A percentile compares a stretch with the other conserved stretches of the same genome.
Evolutionary conservation across 495 filamentous ascomycete species (phyloP).

Genomic region (Aspergillus cristatus): DNA sequence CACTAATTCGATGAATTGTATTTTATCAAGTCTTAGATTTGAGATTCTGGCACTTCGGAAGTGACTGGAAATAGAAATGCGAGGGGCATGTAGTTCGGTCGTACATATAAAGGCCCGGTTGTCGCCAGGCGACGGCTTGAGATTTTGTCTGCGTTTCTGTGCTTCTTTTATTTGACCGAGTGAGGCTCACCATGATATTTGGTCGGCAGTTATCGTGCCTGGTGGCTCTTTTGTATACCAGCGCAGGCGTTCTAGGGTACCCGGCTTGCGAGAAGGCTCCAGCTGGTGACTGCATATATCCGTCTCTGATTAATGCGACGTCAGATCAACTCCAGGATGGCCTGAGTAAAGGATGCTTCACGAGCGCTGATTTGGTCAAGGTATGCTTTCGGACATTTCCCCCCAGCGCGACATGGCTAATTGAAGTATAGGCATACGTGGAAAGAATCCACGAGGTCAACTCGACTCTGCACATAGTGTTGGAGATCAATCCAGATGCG

Average conservation of each 20-base stretch:
- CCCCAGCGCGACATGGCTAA: neutral
- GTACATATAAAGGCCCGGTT: no score
- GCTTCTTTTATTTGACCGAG: no score
- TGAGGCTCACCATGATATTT: neutral
- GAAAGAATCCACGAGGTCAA: constrained; percentile 46
- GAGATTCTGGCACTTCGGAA: no score
- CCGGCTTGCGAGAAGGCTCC: no score
- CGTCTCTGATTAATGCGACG: constrained; percentile 36
- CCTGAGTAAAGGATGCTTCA: constrained; percentile 41
- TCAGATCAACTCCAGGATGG: constrained; percentile 44
- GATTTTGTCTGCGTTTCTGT: no score
- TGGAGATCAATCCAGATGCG: constrained; percentile 51
- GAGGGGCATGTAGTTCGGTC: no score
- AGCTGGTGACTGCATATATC: neutral
- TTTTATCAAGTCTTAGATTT: no score
- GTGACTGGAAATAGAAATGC: no score
- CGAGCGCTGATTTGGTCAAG: constrained; percentile 50
- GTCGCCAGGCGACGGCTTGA: no score
- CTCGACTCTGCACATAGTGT: constrained; percentile 37
- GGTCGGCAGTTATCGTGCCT: neutral
- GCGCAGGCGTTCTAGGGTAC: neutral
- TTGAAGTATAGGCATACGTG: constrained; percentile 33
- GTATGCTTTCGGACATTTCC: constrained; percentile 12
- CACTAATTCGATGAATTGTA: no score
- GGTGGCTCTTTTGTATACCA: neutral